Evolutionary conservation across 345 rosid species (phyloP).

Genomic region (Rhizophora mangle): DNA sequence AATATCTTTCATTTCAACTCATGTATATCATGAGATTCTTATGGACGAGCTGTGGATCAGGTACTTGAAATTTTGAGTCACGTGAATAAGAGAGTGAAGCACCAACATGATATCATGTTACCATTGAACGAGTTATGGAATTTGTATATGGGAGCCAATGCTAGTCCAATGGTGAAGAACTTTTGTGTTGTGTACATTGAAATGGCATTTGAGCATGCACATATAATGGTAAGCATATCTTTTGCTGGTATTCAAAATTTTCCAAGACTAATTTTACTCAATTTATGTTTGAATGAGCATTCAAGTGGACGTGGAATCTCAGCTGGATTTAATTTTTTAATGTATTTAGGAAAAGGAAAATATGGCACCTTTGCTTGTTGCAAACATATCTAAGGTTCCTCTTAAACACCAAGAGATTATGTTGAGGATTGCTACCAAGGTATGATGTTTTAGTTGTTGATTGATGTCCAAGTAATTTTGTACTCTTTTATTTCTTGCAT

Average conservation of each 20-base stretch:
- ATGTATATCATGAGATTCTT: no score
- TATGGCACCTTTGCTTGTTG: constrained; percentile 60
- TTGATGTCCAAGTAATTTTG: no score
- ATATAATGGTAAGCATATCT: constrained; percentile 49
- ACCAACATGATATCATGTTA: constrained; percentile 70
- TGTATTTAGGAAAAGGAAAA: constrained; percentile 69
- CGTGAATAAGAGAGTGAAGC: constrained; percentile 93
- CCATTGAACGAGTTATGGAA: constrained; percentile 71
- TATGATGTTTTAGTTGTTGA: constrained; percentile 21
- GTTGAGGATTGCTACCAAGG: constrained; percentile 68
- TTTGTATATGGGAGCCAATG: constrained; percentile 53
- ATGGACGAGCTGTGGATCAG: constrained; percentile 24
- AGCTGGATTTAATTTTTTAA: constrained; percentile 12
- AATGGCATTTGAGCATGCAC: constrained; percentile 85
- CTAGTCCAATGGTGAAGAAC: constrained; percentile 71
- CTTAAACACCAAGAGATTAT: constrained; percentile 83
- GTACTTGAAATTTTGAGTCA: constrained; percentile 95
- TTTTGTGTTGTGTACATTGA: constrained; percentile 87
- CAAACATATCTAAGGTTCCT: constrained; percentile 67
- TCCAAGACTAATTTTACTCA: not conserved
- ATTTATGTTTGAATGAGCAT: constrained; percentile 8
- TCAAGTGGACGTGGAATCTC: constrained; percentile 10
- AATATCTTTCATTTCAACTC: no score
- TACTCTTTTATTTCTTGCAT: no score
- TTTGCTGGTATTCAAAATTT: constrained; percentile 7